A percentile compares a stretch with the other conserved stretches of the same genome.
Evolutionary conservation across 805 yeast species (phyloP).

Genomic region (Ogataea nakhonphanomensis): DNA sequence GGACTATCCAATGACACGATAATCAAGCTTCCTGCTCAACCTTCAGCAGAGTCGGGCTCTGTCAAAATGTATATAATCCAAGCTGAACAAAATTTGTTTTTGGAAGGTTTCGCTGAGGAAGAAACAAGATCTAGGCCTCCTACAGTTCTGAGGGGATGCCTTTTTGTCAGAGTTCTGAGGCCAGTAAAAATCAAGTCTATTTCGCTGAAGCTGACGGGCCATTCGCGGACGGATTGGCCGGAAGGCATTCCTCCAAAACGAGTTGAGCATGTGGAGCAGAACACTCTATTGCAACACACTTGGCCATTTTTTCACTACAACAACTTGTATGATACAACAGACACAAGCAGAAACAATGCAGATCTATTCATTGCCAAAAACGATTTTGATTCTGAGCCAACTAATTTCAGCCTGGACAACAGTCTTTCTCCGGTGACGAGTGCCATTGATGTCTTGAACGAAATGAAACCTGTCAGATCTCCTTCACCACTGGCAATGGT

Average conservation of each 20-base stretch:
- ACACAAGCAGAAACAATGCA: constrained; percentile 43
- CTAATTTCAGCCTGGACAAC: constrained; percentile 36
- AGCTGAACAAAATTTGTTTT: constrained; percentile 75
- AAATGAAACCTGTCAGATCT: constrained; percentile 24
- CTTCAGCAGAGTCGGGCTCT: constrained; percentile 58
- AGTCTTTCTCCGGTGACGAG: constrained; percentile 30
- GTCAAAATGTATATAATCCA: constrained; percentile 69
- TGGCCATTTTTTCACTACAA: constrained; percentile 79
- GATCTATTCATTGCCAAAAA: constrained; percentile 38
- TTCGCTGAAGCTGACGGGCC: constrained; percentile 59
- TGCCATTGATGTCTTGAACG: constrained; percentile 15
- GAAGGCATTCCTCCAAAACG: constrained; percentile 95
- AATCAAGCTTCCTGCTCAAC: constrained; percentile 53
- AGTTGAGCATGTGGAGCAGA: constrained; percentile 58
- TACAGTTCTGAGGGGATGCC: constrained; percentile 74
- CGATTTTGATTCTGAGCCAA: constrained; percentile 31
- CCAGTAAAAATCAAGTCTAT: constrained; percentile 69
- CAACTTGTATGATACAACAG: constrained; percentile 26
- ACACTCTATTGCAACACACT: constrained; percentile 68
- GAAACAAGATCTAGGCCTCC: constrained; percentile 72
- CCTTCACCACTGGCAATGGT: constrained; percentile 29
- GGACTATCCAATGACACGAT: constrained; percentile 34
- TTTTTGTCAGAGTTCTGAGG: constrained; percentile 65
- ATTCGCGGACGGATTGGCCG: constrained; percentile 88
- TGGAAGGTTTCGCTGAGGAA: constrained; percentile 73